phyloP scores from a whole-genome alignment of 495 filamentous ascomycete genomes.

The Aspergillus nidulans region DNA sequence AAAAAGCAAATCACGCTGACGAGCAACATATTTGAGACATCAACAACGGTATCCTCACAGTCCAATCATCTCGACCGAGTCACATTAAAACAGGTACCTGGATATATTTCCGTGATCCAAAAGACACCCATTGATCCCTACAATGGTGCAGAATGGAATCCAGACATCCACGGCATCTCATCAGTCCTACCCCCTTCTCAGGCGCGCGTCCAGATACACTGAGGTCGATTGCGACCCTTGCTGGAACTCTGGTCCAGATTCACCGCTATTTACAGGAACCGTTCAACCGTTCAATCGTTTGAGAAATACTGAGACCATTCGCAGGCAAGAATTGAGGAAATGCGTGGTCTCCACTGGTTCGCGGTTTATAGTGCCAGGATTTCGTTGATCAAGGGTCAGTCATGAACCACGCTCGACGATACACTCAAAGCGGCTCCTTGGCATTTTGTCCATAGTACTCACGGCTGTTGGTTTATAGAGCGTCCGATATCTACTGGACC shows the following conservation, averaged over 20 bases:
- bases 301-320: neutral
- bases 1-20: no score
- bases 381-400: no score
- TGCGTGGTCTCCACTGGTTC: no score
- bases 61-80: neutral
- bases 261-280: neutral
- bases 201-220: neutral
- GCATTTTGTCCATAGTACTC: no score
- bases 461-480: no score
- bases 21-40: no score
- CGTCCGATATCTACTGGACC: no score
- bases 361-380: no score
- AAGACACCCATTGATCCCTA: neutral
- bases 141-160: neutral
- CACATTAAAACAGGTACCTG: neutral
- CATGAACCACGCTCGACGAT: no score
- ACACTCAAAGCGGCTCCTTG: no score
- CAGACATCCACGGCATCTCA: neutral
- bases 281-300: neutral
- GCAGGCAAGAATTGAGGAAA: neutral
- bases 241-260: no score
- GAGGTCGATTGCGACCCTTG: neutral
- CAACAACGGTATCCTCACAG: no score
- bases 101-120: neutral
- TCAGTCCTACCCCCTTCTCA: neutral